phyloP scores from a whole-genome alignment of 2,329 filamentous ascomycete species.

The Acephala macrosclerotiorum region DNA sequence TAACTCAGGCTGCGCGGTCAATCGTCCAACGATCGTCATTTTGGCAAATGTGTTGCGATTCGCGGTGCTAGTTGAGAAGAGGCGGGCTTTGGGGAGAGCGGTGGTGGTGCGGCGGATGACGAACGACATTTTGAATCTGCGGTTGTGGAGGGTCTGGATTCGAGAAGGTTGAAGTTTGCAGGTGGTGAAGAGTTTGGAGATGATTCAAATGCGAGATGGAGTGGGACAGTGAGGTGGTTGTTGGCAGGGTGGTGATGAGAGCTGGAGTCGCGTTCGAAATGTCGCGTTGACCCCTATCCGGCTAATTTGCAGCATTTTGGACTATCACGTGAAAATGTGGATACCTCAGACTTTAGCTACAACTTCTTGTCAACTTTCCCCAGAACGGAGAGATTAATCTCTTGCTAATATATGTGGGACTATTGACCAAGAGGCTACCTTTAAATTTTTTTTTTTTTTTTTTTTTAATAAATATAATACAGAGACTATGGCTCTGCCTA shows the following conservation, averaged over 20 bases:
- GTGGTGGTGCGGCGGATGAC: slow-evolving; percentile 37
- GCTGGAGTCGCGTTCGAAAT: slow-evolving; percentile 5
- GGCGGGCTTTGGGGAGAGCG: slow-evolving; percentile 52
- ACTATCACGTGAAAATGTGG: too few species aligned
- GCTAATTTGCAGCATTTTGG: background rate
- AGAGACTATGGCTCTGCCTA: too few species aligned
- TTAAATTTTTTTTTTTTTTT: too few species aligned
- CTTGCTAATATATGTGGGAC: too few species aligned
- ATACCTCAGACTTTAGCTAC: too few species aligned
- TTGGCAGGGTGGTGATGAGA: background rate
- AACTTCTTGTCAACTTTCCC: too few species aligned
- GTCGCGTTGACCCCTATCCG: background rate
- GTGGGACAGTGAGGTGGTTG: background rate
- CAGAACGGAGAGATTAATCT: too few species aligned
- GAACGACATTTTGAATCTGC: slow-evolving; percentile 36
- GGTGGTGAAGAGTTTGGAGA: background rate
- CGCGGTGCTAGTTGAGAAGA: slow-evolving; percentile 50
- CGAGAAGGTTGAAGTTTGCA: background rate
- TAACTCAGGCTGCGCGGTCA: slow-evolving; percentile 81
- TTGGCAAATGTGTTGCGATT: slow-evolving; percentile 73
- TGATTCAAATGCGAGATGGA: background rate
- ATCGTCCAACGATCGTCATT: slow-evolving; percentile 86
- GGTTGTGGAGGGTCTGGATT: background rate
- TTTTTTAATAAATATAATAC: too few species aligned
- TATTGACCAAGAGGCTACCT: too few species aligned